Conservation (phyloP, 305 asterid genomes). For the Solanum aculeatissimum region DNA sequence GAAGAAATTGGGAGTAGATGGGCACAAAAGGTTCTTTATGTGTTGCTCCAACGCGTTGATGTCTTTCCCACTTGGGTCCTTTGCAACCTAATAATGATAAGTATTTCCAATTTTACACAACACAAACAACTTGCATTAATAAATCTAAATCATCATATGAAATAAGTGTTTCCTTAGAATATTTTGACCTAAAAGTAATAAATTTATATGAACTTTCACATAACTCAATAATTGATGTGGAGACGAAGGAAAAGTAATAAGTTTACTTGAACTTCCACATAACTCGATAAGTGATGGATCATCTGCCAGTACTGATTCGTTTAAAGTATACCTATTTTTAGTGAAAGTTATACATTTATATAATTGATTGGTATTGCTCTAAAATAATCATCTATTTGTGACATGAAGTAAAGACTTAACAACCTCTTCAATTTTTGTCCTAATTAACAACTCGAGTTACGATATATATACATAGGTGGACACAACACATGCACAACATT, state of each 20-base stretch:
- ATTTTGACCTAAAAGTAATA: not conserved
- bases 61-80: slow-evolving; percentile 40
- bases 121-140: not conserved
- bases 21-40: slow-evolving; percentile 40
- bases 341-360: not conserved
- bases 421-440: not conserved
- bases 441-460: not conserved
- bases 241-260: not conserved
- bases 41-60: slow-evolving; percentile 51
- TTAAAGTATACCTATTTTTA: not conserved
- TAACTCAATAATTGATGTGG: not conserved
- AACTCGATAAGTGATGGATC: not conserved
- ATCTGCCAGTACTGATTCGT: not conserved
- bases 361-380: not conserved
- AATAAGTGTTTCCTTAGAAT: not conserved
- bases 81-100: slow-evolving; percentile 37
- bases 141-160: not conserved
- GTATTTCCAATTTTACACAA: not conserved
- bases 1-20: slow-evolving; percentile 54
- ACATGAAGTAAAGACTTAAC: not conserved
- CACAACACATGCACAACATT: not conserved
- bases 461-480: not conserved
- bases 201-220: not conserved
- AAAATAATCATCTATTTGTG: not conserved
- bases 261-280: not conserved